Base-by-base conservation (phyloP, 2,329 filamentous ascomycete genomes). In the Xylaria hypoxylon region DNA sequence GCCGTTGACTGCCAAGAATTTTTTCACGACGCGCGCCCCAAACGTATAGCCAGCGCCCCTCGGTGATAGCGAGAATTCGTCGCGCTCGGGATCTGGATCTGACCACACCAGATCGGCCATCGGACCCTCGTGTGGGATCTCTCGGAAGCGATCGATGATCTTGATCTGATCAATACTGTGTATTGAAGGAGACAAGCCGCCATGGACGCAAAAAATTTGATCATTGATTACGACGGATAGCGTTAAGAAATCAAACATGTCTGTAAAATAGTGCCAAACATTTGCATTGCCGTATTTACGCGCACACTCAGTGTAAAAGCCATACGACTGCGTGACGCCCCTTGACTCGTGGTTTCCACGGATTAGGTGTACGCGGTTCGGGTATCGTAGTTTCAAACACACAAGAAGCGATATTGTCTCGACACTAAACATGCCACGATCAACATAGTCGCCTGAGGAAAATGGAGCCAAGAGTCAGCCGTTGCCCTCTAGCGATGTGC, bases 81-180 rank as follows among this genome's bases (percentile, higher is more conserved):
- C 96, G 64, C 94, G 88, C 74, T 99, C 96, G n/a, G 93, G 91
- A 78, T 99, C 96, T 0, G 96, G 96, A 78, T 99, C 96, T 22
- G 94, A 97, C 96, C 96, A 99, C 35, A 99, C 96, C 5, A 99
- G 84, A 79, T 99, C 96, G n/a, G 96, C 96, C 96, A 99, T 99
- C 38, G 96, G 96, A 0, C 96, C 96, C 81, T 99, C 96, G 81
- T 99, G 96, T 5, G 96, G 96, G 67, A 99, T 99, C 78, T 99
- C 96, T 72, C 96, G 90, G 84, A 98, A 99, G 51, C 96, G 93
- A 81, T 99, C 96, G 78, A 99, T 98, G 79, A 99, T 97, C 80
- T 99, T 98, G 82, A 99, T 98, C 81, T 99, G 96, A 79, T 99
- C 96, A 77, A 99, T 97, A 50, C 93, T 97, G 81, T 99, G 96